phyloP scores from a whole-genome alignment of 768 basidiomycete species.

The Lentinula edodes region DNA sequence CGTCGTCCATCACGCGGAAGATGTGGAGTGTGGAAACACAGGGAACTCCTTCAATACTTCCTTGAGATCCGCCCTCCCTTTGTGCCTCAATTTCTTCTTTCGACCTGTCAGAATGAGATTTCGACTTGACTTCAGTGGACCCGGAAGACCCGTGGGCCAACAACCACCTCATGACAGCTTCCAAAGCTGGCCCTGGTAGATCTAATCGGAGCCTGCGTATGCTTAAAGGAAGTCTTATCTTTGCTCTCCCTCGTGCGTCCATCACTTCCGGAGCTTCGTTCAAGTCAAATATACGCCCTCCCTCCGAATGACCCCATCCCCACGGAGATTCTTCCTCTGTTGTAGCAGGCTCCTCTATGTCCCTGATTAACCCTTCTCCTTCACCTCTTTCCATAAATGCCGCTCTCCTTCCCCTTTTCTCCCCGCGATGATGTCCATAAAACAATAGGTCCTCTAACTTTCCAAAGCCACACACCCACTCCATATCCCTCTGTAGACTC shows the following conservation, averaged over 20 bases:
- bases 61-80: neutral
- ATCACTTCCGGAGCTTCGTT: neutral
- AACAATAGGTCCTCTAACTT: slow-evolving; percentile 1
- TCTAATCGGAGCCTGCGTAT: neutral
- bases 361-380: neutral
- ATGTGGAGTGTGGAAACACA: neutral
- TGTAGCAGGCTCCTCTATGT: neutral
- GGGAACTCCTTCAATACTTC: neutral
- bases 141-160: neutral
- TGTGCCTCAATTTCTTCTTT: too few relatives aligned
- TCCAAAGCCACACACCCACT: neutral
- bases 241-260: neutral
- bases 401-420: neutral
- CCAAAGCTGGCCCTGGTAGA: neutral
- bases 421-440: neutral
- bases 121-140: neutral
- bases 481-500: neutral
- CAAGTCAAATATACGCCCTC: neutral
- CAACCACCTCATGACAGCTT: neutral
- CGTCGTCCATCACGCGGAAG: neutral
- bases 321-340: neutral
- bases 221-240: neutral
- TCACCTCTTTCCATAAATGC: neutral
- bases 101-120: too few relatives aligned
- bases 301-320: neutral